Evolutionary conservation across 2,329 filamentous ascomycete species (phyloP).

Genomic region (Chalaropsis ovoidea): DNA sequence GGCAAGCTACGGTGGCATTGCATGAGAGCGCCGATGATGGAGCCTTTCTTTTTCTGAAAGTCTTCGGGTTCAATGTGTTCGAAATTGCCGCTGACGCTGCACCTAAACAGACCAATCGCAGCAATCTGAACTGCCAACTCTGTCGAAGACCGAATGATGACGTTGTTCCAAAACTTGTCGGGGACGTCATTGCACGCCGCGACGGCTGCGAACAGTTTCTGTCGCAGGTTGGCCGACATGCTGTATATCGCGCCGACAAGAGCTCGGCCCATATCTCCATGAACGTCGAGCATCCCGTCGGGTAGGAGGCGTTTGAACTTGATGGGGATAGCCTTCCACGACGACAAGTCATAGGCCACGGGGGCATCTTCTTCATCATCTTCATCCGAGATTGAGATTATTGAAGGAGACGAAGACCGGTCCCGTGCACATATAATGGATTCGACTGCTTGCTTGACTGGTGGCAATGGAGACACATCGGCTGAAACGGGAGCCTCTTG

Average conservation of each 20-base stretch:
- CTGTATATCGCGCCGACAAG: constrained; percentile 18
- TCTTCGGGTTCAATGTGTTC: neutral
- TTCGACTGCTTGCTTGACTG: constrained; percentile 29
- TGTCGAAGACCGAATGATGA: constrained; percentile 2
- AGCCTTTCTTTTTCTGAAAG: constrained; percentile 2
- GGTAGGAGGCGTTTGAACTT: constrained; percentile 19
- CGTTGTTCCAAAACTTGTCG: constrained; percentile 13
- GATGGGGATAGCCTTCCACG: constrained; percentile 18
- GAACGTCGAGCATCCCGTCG: neutral
- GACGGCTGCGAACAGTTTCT: constrained; percentile 9
- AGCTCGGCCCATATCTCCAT: constrained; percentile 15
- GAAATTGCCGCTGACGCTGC: neutral
- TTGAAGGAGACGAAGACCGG: neutral
- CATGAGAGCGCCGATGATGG: constrained; percentile 10
- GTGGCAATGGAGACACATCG: constrained; percentile 25
- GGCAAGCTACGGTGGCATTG: neutral
- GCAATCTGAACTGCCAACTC: constrained; percentile 14
- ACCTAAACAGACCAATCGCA: constrained; percentile 16
- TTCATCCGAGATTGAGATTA: constrained; percentile 28
- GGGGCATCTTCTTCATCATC: constrained; percentile 26
- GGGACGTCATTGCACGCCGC: constrained; percentile 6
- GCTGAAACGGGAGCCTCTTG: constrained; percentile 4
- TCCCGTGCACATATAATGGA: constrained; percentile 29
- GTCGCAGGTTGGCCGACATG: constrained; percentile 13
- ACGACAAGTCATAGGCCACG: constrained; percentile 16